A percentile compares a stretch with the other conserved stretches of the same genome.
Evolutionary conservation across 768 basidiomycete genomes (phyloP).

Genomic region (Tulasnella sp.): DNA sequence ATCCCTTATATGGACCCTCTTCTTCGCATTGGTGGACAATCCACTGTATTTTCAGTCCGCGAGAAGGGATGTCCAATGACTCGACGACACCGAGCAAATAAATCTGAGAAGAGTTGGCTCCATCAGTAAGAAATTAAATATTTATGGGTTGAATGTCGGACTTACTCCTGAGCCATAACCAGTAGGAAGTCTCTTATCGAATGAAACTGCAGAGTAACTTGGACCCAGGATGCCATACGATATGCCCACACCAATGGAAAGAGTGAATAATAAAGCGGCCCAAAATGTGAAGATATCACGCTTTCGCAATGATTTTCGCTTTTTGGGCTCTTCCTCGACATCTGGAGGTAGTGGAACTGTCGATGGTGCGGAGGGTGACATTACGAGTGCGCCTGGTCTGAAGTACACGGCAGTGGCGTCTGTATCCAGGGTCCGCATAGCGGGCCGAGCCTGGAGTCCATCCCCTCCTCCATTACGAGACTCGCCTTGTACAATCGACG

Average conservation of each 20-base stretch:
- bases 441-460: no score
- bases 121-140: not conserved
- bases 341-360: no score
- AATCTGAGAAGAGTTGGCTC: not conserved
- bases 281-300: slow-evolving; percentile 9
- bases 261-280: not conserved
- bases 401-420: no score
- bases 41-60: not conserved
- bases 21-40: not conserved
- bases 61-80: not conserved
- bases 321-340: no score
- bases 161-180: slow-evolving; percentile 9
- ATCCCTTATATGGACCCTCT: not conserved
- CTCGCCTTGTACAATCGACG: no score
- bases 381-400: no score
- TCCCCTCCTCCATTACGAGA: no score
- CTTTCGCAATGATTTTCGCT: no score
- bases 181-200: slow-evolving; percentile 2
- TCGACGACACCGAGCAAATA: slow-evolving; percentile 4
- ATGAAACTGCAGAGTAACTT: not conserved
- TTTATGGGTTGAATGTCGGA: not conserved
- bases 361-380: no score
- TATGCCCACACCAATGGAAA: not conserved
- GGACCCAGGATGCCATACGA: slow-evolving; percentile 5
- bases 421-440: no score